phyloP scores from a whole-genome alignment of 2,329 filamentous ascomycete genomes.

The Metarhizium humberi region DNA sequence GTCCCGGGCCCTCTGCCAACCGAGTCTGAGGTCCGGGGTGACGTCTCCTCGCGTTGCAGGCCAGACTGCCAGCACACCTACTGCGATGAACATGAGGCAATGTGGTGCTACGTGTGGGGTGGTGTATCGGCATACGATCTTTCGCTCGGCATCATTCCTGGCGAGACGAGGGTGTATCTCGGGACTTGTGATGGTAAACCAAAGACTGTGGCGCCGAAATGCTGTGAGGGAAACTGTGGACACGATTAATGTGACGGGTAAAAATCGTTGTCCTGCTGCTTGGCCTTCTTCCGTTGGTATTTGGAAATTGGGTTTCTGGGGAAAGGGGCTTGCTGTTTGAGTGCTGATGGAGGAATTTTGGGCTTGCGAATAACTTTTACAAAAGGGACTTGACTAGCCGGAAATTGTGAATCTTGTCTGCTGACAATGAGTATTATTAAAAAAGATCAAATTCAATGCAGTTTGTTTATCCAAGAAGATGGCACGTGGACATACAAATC shows the following conservation, averaged over 20 bases:
- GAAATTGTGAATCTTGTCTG: neutral
- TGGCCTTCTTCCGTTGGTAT: too few species aligned
- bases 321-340: neutral
- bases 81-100: constrained; percentile 21
- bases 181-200: constrained; percentile 16
- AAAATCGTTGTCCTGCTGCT: too few species aligned
- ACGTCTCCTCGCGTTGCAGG: constrained; percentile 5
- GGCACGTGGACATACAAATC: neutral
- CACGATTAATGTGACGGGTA: neutral
- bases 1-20: neutral
- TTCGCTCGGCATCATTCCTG: constrained; percentile 23
- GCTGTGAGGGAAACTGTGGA: neutral
- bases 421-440: neutral
- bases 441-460: neutral
- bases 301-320: neutral
- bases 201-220: neutral
- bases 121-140: constrained; percentile 26
- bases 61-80: constrained; percentile 23
- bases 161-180: constrained; percentile 23
- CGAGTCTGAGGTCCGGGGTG: neutral
- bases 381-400: neutral
- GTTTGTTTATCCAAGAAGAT: neutral
- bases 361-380: too few species aligned
- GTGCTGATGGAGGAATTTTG: neutral
- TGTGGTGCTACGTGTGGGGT: constrained; percentile 30